Conservation (phyloP, 208 protist species). For the Tritrichomonas foetus region DNA sequence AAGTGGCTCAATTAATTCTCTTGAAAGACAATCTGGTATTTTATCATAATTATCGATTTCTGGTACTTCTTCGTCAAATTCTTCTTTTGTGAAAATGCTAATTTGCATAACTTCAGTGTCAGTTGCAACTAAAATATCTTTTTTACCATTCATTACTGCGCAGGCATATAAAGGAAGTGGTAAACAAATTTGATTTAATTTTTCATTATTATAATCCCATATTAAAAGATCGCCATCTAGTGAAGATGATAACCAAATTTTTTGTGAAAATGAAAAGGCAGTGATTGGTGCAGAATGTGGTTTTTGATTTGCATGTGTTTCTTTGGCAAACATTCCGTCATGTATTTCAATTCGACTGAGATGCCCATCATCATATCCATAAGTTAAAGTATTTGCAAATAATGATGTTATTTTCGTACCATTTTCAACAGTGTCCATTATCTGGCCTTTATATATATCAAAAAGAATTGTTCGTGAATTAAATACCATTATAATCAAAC, state of each 20-base stretch:
- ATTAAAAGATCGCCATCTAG: background rate
- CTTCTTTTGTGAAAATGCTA: background rate
- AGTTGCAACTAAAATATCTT: background rate
- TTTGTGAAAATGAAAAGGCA: background rate
- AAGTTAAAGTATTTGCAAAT: background rate
- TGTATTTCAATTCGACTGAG: background rate
- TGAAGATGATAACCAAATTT: background rate
- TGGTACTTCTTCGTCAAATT: background rate
- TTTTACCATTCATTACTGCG: background rate
- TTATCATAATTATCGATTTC: background rate
- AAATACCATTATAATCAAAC: too few relatives aligned
- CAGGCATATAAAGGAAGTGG: background rate
- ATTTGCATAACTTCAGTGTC: background rate
- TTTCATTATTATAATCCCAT: constrained; percentile 15
- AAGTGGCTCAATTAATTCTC: background rate
- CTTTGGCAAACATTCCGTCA: background rate
- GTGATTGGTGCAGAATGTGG: background rate
- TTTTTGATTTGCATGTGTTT: background rate
- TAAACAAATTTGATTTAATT: background rate
- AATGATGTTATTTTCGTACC: too few relatives aligned
- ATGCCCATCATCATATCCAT: background rate
- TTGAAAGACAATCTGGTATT: background rate
- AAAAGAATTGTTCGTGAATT: too few relatives aligned
- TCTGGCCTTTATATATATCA: too few relatives aligned
- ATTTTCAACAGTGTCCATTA: too few relatives aligned